Evolutionary conservation across 257 asterid genomes (phyloP).

Genomic region (Solanum appendiculatum): DNA sequence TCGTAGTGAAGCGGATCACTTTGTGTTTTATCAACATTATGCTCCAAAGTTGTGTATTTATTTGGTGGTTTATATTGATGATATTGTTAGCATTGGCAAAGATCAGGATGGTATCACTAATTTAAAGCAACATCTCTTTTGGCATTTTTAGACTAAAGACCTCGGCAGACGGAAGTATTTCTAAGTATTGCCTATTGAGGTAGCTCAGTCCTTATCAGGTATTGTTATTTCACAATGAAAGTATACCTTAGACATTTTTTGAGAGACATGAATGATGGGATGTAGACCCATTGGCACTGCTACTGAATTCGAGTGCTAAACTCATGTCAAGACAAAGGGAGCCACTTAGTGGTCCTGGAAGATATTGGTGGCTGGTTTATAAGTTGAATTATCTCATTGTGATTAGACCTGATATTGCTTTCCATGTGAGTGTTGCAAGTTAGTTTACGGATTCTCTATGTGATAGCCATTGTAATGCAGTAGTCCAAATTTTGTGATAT

Average conservation of each 20-base stretch:
- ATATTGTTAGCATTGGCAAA: background rate
- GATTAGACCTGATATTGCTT: background rate
- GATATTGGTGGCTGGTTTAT: background rate
- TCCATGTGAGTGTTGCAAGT: background rate
- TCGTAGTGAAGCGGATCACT: background rate
- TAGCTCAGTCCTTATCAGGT: no score
- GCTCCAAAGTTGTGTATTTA: background rate
- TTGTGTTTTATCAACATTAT: background rate
- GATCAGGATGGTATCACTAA: background rate
- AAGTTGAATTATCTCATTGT: background rate
- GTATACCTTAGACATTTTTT: background rate
- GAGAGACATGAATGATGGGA: background rate
- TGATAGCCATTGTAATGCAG: background rate
- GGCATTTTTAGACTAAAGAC: no score
- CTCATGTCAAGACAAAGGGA: background rate
- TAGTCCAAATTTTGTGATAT: background rate
- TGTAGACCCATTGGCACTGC: background rate
- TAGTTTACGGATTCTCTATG: background rate
- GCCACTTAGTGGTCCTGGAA: background rate
- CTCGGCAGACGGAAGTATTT: no score
- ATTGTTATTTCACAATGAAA: no score
- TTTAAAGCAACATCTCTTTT: no score
- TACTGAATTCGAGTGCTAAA: background rate
- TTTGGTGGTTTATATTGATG: background rate
- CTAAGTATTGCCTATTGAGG: no score